These are phyloP conservation scores for Cyathus striatus DNA, from an alignment of 768 basidiomycete species.

Conservation along the genomic window DNA sequence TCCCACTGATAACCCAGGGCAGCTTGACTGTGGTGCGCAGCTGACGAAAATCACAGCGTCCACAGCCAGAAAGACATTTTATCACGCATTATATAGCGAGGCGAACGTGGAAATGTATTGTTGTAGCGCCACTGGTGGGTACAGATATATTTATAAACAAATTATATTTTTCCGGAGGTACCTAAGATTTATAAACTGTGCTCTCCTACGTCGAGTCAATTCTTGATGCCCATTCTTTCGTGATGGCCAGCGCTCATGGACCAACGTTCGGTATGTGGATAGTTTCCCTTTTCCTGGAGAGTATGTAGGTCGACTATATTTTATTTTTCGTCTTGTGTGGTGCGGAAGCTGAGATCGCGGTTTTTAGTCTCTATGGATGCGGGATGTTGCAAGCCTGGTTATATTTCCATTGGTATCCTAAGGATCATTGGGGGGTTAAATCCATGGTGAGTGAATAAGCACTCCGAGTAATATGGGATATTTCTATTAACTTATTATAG, in stretches of 20 bases:
- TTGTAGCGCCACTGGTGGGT: no score
- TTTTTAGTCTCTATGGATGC: conserved; percentile 14
- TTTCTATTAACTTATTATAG: conserved; percentile 1
- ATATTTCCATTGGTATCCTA: conserved; percentile 17
- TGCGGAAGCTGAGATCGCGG: neutral
- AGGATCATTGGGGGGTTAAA: conserved; percentile 13
- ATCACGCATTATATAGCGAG: no score
- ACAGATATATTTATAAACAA: no score
- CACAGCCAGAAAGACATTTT: no score
- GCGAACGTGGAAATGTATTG: no score
- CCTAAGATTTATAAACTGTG: no score
- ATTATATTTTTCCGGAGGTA: no score
- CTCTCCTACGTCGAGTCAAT: no score
- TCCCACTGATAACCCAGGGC: no score
- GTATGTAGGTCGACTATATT: neutral
- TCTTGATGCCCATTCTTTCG: no score
- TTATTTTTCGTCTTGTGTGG: neutral
- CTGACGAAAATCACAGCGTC: no score
- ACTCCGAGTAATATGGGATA: neutral
- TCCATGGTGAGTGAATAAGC: conserved; percentile 6
- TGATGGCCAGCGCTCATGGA: neutral
- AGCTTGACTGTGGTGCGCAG: no score
- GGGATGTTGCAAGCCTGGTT: conserved; percentile 14
- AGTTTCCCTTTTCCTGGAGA: neutral
- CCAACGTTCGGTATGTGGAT: neutral